These are phyloP conservation scores for Cicer judaicum DNA, from an alignment of 306 rosid species.

Conservation along the genomic window DNA sequence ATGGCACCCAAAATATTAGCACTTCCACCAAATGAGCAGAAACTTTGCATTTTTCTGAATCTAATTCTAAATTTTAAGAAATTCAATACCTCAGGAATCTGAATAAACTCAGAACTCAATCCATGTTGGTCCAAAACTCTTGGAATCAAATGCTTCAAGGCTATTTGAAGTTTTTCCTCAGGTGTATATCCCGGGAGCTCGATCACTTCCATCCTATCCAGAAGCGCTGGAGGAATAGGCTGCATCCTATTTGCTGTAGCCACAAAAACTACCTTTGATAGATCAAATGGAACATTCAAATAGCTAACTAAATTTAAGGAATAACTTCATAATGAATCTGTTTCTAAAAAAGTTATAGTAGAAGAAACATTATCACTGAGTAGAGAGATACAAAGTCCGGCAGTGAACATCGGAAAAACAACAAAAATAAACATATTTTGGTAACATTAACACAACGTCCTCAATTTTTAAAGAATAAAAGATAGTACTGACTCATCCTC, in stretches of 20 bases:
- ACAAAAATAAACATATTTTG: constrained; percentile 23
- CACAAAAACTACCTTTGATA: constrained; percentile 90
- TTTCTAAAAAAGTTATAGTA: not conserved
- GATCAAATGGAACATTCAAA: constrained; percentile 97
- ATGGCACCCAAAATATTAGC: constrained; percentile 28
- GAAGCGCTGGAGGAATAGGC: constrained; percentile 92
- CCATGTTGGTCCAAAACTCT: constrained; percentile 98
- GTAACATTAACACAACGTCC: constrained; percentile 19
- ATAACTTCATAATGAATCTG: constrained; percentile 29
- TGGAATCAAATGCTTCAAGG: constrained; percentile 89
- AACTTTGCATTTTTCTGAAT: not conserved
- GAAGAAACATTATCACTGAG: constrained; percentile 16
- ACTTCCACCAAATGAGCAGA: constrained; percentile 28
- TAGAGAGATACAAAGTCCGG: not conserved
- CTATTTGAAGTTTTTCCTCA: constrained; percentile 94
- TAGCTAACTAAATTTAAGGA: constrained; percentile 83
- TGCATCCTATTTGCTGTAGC: constrained; percentile 95
- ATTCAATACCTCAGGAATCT: constrained; percentile 83
- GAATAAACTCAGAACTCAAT: constrained; percentile 80
- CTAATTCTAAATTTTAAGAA: not conserved
- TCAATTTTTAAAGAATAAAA: not conserved
- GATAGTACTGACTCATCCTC: constrained; percentile 31
- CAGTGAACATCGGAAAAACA: not conserved
- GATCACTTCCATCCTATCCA: constrained; percentile 98
- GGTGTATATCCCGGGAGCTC: constrained; percentile 98